Percentiles rank a stretch among this genome's conserved stretches.
These are phyloP conservation scores for Hanseniaspora gamundiae DNA, from an alignment of 1,139 yeast genomes.

Conservation along the genomic window DNA sequence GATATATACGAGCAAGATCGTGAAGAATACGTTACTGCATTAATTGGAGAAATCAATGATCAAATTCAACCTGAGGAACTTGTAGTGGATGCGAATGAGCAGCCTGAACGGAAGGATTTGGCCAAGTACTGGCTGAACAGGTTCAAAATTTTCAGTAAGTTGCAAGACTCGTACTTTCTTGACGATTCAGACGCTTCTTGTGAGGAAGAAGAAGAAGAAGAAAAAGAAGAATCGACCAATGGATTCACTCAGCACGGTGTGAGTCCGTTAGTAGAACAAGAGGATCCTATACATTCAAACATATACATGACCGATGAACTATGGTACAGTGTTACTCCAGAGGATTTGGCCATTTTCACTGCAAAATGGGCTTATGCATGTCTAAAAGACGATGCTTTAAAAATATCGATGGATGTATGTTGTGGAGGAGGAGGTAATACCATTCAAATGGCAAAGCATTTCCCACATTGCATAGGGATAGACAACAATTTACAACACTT, in stretches of 20 bases:
- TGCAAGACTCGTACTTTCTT: neutral
- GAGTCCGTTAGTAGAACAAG: too few species aligned
- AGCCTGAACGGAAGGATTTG: neutral
- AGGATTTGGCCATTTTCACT: conserved; percentile 48
- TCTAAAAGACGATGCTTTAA: conserved; percentile 27
- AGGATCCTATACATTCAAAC: conserved; percentile 8
- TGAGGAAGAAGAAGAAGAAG: neutral
- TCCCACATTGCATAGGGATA: conserved; percentile 49
- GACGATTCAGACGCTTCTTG: neutral
- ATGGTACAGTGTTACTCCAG: conserved; percentile 93
- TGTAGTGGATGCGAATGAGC: neutral
- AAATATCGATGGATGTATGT: conserved; percentile 53
- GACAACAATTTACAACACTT: conserved; percentile 54
- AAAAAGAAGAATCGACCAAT: neutral
- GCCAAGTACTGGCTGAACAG: conserved; percentile 1
- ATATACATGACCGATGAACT: conserved; percentile 48
- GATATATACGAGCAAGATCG: neutral
- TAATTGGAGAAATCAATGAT: neutral
- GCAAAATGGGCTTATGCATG: conserved; percentile 47
- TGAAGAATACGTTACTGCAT: neutral
- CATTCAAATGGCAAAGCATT: conserved; percentile 61
- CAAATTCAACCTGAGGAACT: neutral
- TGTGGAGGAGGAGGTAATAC: conserved; percentile 97
- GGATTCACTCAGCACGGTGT: too few species aligned
- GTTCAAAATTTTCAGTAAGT: conserved; percentile 1